phyloP scores from a whole-genome alignment of 1,139 yeast genomes.

The Diutina sp. region DNA sequence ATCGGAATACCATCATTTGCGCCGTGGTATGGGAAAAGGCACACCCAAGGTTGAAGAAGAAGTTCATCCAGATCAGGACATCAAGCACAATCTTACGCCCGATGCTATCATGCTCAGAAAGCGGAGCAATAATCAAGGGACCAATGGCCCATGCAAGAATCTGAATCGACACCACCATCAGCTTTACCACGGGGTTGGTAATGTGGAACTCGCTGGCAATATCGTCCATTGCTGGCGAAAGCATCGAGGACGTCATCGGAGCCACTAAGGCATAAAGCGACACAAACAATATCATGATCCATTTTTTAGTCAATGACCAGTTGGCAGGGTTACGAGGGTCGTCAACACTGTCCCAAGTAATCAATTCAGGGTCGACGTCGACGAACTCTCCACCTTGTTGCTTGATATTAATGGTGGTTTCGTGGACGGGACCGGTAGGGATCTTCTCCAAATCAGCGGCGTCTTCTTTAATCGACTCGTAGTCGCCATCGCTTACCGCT shows the following conservation, averaged over 20 bases:
- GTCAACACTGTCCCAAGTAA: background rate
- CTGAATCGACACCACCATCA: slow-evolving; percentile 32
- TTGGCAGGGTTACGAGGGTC: slow-evolving; percentile 21
- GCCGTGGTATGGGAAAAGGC: slow-evolving; percentile 22
- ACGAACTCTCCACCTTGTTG: background rate
- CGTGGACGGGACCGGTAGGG: background rate
- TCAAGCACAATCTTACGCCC: slow-evolving; percentile 30
- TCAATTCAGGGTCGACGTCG: background rate
- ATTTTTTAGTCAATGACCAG: slow-evolving; percentile 19
- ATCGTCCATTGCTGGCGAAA: slow-evolving; percentile 29
- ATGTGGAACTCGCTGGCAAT: slow-evolving; percentile 23
- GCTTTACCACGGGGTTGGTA: slow-evolving; percentile 14
- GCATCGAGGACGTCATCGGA: slow-evolving; percentile 34
- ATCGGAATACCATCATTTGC: slow-evolving; percentile 27
- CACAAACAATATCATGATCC: slow-evolving; percentile 19
- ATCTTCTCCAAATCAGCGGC: slow-evolving; percentile 6
- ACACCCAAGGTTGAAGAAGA: slow-evolving; percentile 14
- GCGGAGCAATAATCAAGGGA: slow-evolving; percentile 30
- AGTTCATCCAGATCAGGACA: slow-evolving; percentile 21
- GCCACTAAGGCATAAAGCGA: slow-evolving; percentile 31
- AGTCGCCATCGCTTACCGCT: background rate
- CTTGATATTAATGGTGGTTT: slow-evolving; percentile 1
- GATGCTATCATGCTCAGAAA: slow-evolving; percentile 28
- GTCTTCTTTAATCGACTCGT: slow-evolving; percentile 3
- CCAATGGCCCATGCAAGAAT: slow-evolving; percentile 36